Base-by-base conservation (phyloP, 345 rosid genomes). In the Draba incana region DNA sequence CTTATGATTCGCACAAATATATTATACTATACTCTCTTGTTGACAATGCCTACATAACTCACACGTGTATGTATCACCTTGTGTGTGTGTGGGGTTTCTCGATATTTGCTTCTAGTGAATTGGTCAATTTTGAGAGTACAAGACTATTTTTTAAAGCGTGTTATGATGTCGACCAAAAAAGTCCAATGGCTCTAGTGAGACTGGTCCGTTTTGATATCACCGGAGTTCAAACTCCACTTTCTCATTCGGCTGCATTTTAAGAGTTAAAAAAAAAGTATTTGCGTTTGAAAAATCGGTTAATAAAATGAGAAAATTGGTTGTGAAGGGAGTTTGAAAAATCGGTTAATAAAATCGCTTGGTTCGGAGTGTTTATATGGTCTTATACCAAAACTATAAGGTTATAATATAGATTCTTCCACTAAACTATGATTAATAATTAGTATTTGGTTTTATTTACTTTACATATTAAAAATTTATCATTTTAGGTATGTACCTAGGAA, bases 131-230 rank as follows among this genome's bases (percentile, higher is more conserved):
- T 11, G 66, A 69, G 38, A 31, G 46, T 51, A 46, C 2, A 2
- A 45, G 64, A 15, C 50, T 33, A 56, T 16, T 56, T 56, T 39
- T 3, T 0, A 64, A 71, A 56, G 45, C 76, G 70, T 71, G 76
- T 71, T 46, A 8, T 27, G 14, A 46, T 46, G 46, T 63, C 49
- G 51, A 71, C 64, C 25, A 63, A 47, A 63, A 47, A 13, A n/a
- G 64, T 54, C 51, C 58, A 63, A 53, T n/a, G 54, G 20, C 51
- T 60, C 24, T 70, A 43, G 15, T 8, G 25, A 55, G 24, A 7
- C 35, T 31, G 14, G 44, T 43, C 31, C 31, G 5, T 53, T 66
- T 49, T 52, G 49, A 51, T 49, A 38, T 46, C 72, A 45, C 25
- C 23, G 46, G 35, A 67, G 55, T 68, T 56, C 37, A 14, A 45